Conservation (phyloP, 345 rosid species). For the Gynandropsis gynandra region DNA sequence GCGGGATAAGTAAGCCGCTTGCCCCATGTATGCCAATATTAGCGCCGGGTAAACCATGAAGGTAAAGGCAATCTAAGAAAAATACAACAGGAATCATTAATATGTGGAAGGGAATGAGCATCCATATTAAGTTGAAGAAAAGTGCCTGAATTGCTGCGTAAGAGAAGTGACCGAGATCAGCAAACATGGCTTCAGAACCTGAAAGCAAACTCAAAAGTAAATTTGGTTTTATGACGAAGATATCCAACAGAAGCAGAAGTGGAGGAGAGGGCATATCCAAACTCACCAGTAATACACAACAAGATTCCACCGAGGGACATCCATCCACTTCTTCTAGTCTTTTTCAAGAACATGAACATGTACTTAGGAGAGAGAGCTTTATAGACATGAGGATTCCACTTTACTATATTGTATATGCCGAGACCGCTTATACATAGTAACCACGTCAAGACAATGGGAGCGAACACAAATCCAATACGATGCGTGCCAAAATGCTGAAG, state of each 20-base stretch:
- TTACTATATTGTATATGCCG: slow-evolving; percentile 79
- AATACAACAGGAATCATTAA: background rate
- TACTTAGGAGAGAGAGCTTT: slow-evolving; percentile 91
- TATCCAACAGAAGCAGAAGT: background rate
- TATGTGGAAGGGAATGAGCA: background rate
- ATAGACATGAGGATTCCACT: slow-evolving; percentile 82
- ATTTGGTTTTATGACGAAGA: background rate
- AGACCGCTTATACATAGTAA: slow-evolving; percentile 82
- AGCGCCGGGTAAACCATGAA: slow-evolving; percentile 97
- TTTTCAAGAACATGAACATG: slow-evolving; percentile 96
- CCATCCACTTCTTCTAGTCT: slow-evolving; percentile 93
- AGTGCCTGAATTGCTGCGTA: slow-evolving; percentile 82
- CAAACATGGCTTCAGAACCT: slow-evolving; percentile 99
- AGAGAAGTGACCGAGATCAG: slow-evolving; percentile 99
- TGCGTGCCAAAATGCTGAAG: slow-evolving; percentile 99
- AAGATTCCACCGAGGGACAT: slow-evolving; percentile 97
- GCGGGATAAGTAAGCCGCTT: slow-evolving; percentile 90
- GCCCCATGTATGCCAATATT: slow-evolving; percentile 97
- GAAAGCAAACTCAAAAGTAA: slow-evolving; percentile 25
- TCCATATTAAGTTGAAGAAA: background rate
- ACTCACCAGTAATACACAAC: slow-evolving; percentile 87
- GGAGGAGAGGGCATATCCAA: background rate
- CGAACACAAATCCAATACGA: slow-evolving; percentile 82
- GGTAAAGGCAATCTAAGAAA: slow-evolving; percentile 81
- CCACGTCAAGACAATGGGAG: slow-evolving; percentile 83